Percentiles rank a stretch among this genome's conserved stretches.
phyloP scores from a whole-genome alignment of 2,329 filamentous ascomycete species.

The Neofusicoccum sp. region DNA sequence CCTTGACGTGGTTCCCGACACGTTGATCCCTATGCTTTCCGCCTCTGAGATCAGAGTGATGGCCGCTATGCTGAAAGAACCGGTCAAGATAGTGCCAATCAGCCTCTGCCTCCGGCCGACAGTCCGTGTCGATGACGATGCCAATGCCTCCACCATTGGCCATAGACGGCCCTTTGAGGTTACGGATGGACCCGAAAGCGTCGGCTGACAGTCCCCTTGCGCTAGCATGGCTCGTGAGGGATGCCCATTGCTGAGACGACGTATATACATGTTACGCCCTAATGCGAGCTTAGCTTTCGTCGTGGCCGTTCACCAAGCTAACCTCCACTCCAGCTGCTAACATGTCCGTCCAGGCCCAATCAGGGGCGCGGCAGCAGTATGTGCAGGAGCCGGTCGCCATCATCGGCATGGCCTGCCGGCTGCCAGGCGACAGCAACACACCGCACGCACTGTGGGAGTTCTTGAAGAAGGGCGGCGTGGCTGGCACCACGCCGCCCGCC shows the following conservation, averaged over 20 bases:
- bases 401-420: constrained; percentile 24
- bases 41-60: neutral
- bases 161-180: neutral
- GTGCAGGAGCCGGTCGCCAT: constrained; percentile 26
- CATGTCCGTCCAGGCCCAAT: neutral
- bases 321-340: neutral
- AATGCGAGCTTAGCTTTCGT: neutral
- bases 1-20: neutral
- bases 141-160: neutral
- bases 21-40: neutral
- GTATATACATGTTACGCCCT: neutral
- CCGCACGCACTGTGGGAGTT: constrained; percentile 24
- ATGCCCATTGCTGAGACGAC: neutral
- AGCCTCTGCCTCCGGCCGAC: neutral
- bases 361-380: constrained; percentile 6
- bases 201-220: neutral
- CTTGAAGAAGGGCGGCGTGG: constrained; percentile 33
- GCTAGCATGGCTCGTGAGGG: neutral
- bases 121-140: neutral
- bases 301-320: neutral
- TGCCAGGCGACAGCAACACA: constrained; percentile 20
- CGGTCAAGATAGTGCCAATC: neutral
- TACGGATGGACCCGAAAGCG: neutral
- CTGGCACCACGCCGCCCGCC: constrained; percentile 29
- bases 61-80: neutral